These are phyloP conservation scores for Sphagnum tenellum DNA, from an alignment of 225 moss, liverwort and hornwort species.

Conservation along the genomic window DNA sequence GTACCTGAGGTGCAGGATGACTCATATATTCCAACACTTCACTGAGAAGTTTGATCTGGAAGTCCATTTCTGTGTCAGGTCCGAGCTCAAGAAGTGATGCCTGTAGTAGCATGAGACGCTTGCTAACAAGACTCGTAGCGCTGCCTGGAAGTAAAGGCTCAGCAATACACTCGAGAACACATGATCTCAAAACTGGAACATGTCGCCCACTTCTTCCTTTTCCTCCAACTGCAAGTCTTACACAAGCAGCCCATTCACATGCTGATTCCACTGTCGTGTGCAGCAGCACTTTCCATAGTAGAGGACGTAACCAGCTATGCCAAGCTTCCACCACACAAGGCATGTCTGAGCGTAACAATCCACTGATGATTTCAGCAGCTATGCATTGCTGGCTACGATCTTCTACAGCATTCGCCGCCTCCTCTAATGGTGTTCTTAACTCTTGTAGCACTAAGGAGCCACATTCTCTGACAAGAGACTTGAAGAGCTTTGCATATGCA, in stretches of 20 bases:
- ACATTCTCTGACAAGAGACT: conserved; percentile 69
- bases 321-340: conserved; percentile 60
- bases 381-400: conserved; percentile 85
- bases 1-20: conserved; percentile 38
- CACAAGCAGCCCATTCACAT: conserved; percentile 72
- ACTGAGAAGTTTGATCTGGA: conserved; percentile 28
- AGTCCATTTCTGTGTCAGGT: conserved; percentile 30
- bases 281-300: conserved; percentile 44
- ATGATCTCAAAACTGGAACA: conserved; percentile 53
- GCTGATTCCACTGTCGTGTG: conserved; percentile 71
- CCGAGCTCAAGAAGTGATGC: conserved; percentile 43
- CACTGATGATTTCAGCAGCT: conserved; percentile 73
- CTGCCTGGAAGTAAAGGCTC: conserved; percentile 51
- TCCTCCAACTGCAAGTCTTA: conserved; percentile 69
- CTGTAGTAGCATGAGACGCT: conserved; percentile 67
- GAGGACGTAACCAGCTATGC: conserved; percentile 56
- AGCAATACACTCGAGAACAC: conserved; percentile 58
- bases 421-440: conserved; percentile 52
- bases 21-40: conserved; percentile 36
- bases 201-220: conserved; percentile 39
- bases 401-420: conserved; percentile 64
- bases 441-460: conserved; percentile 41
- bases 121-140: conserved; percentile 65
- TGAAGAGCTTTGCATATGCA: conserved; percentile 62
- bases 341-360: conserved; percentile 66